Evolutionary conservation across 306 rosid species (phyloP).

Genomic region (Fragaria iinumae): DNA sequence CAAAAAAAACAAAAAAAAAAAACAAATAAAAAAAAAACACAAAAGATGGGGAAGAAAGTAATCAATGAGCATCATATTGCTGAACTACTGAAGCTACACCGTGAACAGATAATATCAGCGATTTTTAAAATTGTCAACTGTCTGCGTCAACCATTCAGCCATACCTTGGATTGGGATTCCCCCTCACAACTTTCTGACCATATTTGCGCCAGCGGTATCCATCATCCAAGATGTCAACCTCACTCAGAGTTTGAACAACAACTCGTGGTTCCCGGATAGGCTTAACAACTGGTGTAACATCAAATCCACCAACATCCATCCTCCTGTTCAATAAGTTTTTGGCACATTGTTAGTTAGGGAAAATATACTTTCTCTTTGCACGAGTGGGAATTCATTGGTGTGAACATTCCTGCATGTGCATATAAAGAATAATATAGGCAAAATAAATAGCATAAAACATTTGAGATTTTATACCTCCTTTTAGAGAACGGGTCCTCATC

Average conservation of each 20-base stretch:
- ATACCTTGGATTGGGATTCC: slow-evolving; percentile 98
- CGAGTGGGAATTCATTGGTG: not conserved
- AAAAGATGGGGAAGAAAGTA: not conserved
- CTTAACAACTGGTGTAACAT: slow-evolving; percentile 73
- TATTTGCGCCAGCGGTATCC: slow-evolving; percentile 99
- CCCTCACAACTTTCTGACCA: slow-evolving; percentile 98
- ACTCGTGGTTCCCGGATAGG: slow-evolving; percentile 98
- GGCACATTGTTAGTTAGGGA: slow-evolving; percentile 22
- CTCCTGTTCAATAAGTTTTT: slow-evolving; percentile 50
- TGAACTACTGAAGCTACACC: not conserved
- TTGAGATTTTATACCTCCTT: slow-evolving; percentile 59
- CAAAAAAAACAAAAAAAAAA: not conserved
- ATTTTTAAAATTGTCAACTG: not conserved
- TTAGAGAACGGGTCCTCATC: slow-evolving; percentile 84
- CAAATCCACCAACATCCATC: slow-evolving; percentile 70
- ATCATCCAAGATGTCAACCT: slow-evolving; percentile 97
- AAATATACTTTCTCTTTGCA: not conserved
- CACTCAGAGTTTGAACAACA: slow-evolving; percentile 95
- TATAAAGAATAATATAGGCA: not conserved
- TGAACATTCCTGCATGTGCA: not conserved
- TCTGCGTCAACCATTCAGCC: slow-evolving; percentile 13
- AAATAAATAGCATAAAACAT: slow-evolving; percentile 12
- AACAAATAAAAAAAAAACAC: not conserved
- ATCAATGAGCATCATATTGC: not conserved
- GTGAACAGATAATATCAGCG: slow-evolving; percentile 20